Base-by-base conservation (phyloP, 768 basidiomycete species). In the Trametes elegans region DNA sequence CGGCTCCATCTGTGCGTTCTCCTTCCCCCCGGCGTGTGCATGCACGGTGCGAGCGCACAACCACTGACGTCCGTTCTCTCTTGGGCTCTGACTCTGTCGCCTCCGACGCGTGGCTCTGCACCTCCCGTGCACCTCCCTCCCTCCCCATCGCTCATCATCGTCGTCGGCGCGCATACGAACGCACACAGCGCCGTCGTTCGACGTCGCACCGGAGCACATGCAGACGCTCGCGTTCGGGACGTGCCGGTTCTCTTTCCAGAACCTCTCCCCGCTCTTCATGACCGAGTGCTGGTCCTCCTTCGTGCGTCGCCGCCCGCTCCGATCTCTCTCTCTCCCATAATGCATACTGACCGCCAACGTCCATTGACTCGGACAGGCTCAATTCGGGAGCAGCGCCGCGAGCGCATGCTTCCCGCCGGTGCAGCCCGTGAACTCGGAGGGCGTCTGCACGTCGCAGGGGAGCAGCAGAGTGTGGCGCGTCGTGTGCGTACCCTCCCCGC, bases 211-310 rank as follows among this genome's bases (percentile, higher is more conserved):
- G 35, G 26, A 23, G 35, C 51, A 51, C 39, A 51, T 53, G 26
- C 43, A 62, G 48, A 53, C 59, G 50, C 61, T 64, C 35, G 51
- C 58, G 16, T 64, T 59, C 52, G 61, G 62, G 27, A 66, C 63
- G 29, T 64, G 65, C 54, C 59, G 60, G 32, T 49, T 58, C 61
- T 63, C 53, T 57, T 62, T 66, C 49, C 27, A 61, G 58, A 64
- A 64, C 60, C 29, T 50, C 50, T 61, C 57, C 38, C 52, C 50
- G 9, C 7, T 38, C 29, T 23, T 29, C 16, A 48, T 49, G 49
- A 60, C 31, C 14, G 36, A 55, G 55, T 66, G 65, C 49, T 62
- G 62, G 62, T 35, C 40, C 31, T 49, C 59, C 11, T 47, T 64
- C 49, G 61, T 55, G 24, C 29, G 56, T 45, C 2, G 2, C 16